These are phyloP conservation scores for Xylaria scruposa DNA, from an alignment of 495 filamentous ascomycete genomes.

Conservation along the genomic window DNA sequence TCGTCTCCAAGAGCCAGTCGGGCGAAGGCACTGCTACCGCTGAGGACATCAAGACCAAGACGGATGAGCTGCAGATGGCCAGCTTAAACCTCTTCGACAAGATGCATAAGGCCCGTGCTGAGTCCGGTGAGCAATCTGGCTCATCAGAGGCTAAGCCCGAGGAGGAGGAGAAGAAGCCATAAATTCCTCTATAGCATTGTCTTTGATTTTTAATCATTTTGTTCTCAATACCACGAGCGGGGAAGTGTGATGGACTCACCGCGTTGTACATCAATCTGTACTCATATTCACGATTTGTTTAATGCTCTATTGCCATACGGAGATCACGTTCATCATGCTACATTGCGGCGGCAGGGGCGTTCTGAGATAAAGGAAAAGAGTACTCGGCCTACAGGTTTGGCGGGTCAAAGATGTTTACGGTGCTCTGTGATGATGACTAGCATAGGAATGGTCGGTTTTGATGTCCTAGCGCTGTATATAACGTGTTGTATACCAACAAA, in stretches of 20 bases:
- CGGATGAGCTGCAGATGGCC: slow-evolving; percentile 93
- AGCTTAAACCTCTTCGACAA: slow-evolving; percentile 98
- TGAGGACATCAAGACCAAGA: slow-evolving; percentile 95
- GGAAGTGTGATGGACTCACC: slow-evolving; percentile 35
- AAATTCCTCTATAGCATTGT: slow-evolving; percentile 36
- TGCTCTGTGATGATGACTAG: slow-evolving; percentile 37
- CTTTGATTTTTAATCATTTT: slow-evolving; percentile 28
- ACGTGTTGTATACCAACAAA: slow-evolving; percentile 33
- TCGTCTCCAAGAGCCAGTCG: slow-evolving; percentile 91
- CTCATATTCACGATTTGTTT: slow-evolving; percentile 48
- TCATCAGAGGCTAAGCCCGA: slow-evolving; percentile 83
- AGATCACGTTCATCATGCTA: slow-evolving; percentile 38
- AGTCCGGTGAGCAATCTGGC: slow-evolving; percentile 59
- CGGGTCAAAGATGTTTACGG: slow-evolving; percentile 30
- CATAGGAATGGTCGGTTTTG: slow-evolving; percentile 34
- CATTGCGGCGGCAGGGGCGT: slow-evolving; percentile 52
- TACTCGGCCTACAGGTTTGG: slow-evolving; percentile 39
- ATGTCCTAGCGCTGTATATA: slow-evolving; percentile 40
- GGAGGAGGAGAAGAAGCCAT: slow-evolving; percentile 63
- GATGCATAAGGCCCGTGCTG: slow-evolving; percentile 94
- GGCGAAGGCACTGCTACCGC: slow-evolving; percentile 86
- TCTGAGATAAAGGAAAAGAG: slow-evolving; percentile 52
- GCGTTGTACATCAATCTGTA: slow-evolving; percentile 49
- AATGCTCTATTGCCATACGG: slow-evolving; percentile 41
- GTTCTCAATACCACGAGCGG: slow-evolving; percentile 43